phyloP scores from a whole-genome alignment of 1,284 basidiomycete species.

The Kwoniella shivajii region DNA sequence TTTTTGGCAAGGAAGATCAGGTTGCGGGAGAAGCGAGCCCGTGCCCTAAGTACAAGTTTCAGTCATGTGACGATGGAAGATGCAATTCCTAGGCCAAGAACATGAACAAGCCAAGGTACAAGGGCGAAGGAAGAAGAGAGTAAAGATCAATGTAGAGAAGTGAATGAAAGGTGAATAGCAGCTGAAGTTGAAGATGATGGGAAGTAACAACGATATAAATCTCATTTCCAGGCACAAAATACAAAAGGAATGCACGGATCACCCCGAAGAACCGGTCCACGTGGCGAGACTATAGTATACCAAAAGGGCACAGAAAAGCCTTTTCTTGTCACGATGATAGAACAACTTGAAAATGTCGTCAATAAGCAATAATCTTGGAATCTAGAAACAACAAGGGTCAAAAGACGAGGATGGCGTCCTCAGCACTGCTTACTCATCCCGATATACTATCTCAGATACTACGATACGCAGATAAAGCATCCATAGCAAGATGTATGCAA shows the following conservation, averaged over 20 bases:
- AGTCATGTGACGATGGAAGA: too few relatives aligned
- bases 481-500: conserved; percentile 17
- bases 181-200: not conserved
- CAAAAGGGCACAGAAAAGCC: not conserved
- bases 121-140: not conserved
- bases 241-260: not conserved
- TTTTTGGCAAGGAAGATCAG: too few relatives aligned
- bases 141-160: not conserved
- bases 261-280: not conserved
- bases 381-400: not conserved
- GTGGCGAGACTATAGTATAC: not conserved
- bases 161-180: not conserved
- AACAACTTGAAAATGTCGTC: too few relatives aligned
- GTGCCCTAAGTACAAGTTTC: too few relatives aligned
- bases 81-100: too few relatives aligned
- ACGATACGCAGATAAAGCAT: conserved; percentile 9
- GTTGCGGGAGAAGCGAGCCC: too few relatives aligned
- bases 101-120: too few relatives aligned
- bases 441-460: conserved; percentile 14
- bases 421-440: conserved; percentile 9
- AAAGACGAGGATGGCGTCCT: not conserved
- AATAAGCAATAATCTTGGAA: too few relatives aligned
- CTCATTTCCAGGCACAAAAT: too few relatives aligned
- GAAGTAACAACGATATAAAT: too few relatives aligned
- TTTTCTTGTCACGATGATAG: not conserved